Percentiles rank a stretch among this genome's conserved stretches.
Evolutionary conservation across 331 rosid genomes (phyloP).

Genomic region (Quercus lobata): DNA sequence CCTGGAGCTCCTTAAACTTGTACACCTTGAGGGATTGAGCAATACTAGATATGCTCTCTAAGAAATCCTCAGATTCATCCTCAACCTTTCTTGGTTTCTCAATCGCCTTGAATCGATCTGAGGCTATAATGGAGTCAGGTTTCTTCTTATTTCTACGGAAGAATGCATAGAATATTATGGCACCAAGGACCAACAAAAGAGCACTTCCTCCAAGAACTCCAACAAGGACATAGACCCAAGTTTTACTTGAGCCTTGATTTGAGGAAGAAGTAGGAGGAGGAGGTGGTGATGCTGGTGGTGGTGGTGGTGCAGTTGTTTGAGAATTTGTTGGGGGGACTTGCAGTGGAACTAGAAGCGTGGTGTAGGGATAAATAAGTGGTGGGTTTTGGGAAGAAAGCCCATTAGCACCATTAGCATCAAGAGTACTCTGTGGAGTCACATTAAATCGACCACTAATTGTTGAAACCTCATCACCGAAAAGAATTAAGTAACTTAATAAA

Average conservation of each 20-base stretch:
- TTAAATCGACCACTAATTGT: slow-evolving; percentile 35
- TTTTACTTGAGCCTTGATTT: slow-evolving; percentile 33
- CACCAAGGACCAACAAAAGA: slow-evolving; percentile 25
- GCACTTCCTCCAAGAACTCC: slow-evolving; percentile 57
- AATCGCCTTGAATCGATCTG: slow-evolving; percentile 33
- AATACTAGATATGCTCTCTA: slow-evolving; percentile 44
- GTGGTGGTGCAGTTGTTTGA: slow-evolving; percentile 30
- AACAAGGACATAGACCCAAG: slow-evolving; percentile 58
- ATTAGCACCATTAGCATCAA: slow-evolving; percentile 73
- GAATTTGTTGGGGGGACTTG: slow-evolving; percentile 48
- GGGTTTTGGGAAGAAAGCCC: slow-evolving; percentile 29
- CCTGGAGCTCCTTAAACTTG: slow-evolving; percentile 52
- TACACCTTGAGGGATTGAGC: slow-evolving; percentile 69
- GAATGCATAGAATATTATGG: slow-evolving; percentile 30
- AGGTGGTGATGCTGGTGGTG: slow-evolving; percentile 25
- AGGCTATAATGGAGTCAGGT: slow-evolving; percentile 23
- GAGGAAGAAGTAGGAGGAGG: slow-evolving; percentile 25
- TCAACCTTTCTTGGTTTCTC: slow-evolving; percentile 40
- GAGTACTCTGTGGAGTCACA: slow-evolving; percentile 16
- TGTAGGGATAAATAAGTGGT: slow-evolving; percentile 22
- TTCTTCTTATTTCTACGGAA: slow-evolving; percentile 31
- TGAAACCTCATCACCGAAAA: slow-evolving; percentile 45
- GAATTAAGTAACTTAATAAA: slow-evolving; percentile 53
- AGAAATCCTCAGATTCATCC: slow-evolving; percentile 38
- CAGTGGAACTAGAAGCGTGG: slow-evolving; percentile 77